A percentile compares a stretch with the other conserved stretches of the same genome.
phyloP scores from a whole-genome alignment of 805 yeast species.

The Saturnispora saitoi region DNA sequence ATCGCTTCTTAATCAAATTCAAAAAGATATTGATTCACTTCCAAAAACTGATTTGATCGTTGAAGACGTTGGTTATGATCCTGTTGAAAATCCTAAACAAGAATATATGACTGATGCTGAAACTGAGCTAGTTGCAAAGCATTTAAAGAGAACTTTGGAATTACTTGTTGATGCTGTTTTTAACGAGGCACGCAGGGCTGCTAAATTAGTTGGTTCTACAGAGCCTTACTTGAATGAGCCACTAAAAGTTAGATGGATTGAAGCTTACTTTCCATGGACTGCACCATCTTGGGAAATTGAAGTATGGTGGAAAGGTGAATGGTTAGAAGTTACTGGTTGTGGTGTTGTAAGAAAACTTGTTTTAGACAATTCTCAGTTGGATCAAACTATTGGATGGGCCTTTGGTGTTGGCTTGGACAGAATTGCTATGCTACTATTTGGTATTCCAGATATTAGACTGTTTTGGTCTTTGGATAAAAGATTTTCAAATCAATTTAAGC shows the following conservation, averaged over 20 bases:
- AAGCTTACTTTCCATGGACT: conserved; percentile 96
- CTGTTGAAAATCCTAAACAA: conserved; percentile 69
- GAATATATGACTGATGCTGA: conserved; percentile 62
- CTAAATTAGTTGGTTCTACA: conserved; percentile 50
- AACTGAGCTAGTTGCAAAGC: conserved; percentile 59
- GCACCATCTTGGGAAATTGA: conserved; percentile 98
- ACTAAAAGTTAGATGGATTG: conserved; percentile 85
- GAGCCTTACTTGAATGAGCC: conserved; percentile 63
- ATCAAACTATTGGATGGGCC: conserved; percentile 84
- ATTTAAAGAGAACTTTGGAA: conserved; percentile 82
- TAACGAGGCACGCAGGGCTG: conserved; percentile 56
- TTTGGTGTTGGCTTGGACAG: conserved; percentile 94
- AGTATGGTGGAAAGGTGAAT: conserved; percentile 97
- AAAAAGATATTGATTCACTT: conserved; percentile 52
- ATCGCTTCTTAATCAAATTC: conserved; percentile 35
- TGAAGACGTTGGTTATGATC: conserved; percentile 57
- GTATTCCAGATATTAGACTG: conserved; percentile 88
- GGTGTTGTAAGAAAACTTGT: conserved; percentile 83
- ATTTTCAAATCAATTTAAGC: conserved; percentile 62
- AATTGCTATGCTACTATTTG: conserved; percentile 91
- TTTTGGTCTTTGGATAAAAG: conserved; percentile 85
- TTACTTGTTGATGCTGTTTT: conserved; percentile 75
- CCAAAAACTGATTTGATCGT: conserved; percentile 66
- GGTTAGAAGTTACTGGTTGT: conserved; percentile 96
- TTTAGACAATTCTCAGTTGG: conserved; percentile 59